phyloP scores from a whole-genome alignment of 1,284 basidiomycete species.

The Pyrrhoderma lamaoense region DNA sequence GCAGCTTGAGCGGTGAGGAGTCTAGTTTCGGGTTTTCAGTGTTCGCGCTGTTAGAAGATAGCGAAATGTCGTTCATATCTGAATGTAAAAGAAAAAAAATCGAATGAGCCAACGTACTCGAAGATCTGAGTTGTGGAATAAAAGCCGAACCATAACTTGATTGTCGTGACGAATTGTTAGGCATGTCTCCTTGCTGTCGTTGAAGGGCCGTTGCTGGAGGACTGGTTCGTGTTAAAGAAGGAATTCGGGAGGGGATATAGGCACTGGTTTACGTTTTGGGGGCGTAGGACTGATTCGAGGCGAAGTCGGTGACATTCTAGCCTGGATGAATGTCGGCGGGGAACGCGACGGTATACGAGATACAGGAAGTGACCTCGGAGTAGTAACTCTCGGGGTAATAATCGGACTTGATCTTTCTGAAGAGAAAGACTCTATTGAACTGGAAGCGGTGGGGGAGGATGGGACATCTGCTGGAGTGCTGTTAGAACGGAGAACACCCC shows the following conservation, averaged over 20 bases:
- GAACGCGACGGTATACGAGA: constrained; percentile 17
- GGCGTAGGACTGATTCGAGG: not conserved
- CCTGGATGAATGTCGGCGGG: constrained; percentile 13
- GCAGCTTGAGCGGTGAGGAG: constrained; percentile 41
- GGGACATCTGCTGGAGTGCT: not conserved
- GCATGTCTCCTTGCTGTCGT: not conserved
- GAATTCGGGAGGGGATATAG: not conserved
- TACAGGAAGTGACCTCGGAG: not conserved
- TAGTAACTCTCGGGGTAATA: not conserved
- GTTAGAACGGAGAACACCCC: not conserved
- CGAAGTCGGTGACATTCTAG: not conserved
- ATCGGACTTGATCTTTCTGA: not conserved
- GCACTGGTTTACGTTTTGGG: constrained; percentile 13
- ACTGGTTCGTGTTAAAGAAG: not conserved
- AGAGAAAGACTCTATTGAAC: not conserved
- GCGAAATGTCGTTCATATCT: constrained; percentile 16
- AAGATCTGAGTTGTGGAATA: constrained; percentile 29
- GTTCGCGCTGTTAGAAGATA: constrained; percentile 23
- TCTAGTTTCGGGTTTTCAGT: constrained; percentile 27
- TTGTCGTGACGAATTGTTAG: constrained; percentile 1
- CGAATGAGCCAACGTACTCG: constrained; percentile 12
- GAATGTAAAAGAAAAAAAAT: constrained; percentile 3
- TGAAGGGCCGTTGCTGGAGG: not conserved
- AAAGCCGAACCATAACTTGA: constrained; percentile 45
- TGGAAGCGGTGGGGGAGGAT: not conserved